Evolutionary conservation across 2,329 filamentous ascomycete species (phyloP).

Genomic region (Stemphylium beticola): DNA sequence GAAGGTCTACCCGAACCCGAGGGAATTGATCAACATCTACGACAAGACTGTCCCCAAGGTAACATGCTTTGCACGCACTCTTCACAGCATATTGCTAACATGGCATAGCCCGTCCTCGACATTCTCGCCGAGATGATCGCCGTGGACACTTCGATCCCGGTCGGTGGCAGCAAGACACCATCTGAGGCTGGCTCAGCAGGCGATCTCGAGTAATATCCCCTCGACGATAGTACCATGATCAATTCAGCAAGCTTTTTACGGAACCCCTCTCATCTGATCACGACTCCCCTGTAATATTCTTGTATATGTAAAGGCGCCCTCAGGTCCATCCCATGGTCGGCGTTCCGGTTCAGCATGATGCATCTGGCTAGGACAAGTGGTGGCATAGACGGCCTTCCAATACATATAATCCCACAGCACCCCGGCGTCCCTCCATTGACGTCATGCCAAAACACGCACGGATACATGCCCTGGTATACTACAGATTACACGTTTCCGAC

Average conservation of each 20-base stretch:
- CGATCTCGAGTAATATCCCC: conserved; percentile 40
- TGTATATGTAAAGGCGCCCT: conserved; percentile 45
- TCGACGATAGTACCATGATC: conserved; percentile 7
- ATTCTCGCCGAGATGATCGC: conserved; percentile 98
- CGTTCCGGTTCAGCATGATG: conserved; percentile 34
- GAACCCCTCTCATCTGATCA: conserved; percentile 26
- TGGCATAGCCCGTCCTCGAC: conserved; percentile 79
- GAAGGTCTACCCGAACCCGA: conserved; percentile 95
- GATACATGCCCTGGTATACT: conserved; percentile 40
- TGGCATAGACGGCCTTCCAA: conserved; percentile 29
- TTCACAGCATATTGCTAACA: conserved; percentile 18
- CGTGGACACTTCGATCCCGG: conserved; percentile 70
- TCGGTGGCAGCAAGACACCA: conserved; percentile 45
- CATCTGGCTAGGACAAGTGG: conserved; percentile 21
- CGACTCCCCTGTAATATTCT: conserved; percentile 41
- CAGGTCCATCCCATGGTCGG: conserved; percentile 29
- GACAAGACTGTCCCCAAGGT: conserved; percentile 99
- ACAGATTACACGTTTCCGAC: conserved; percentile 38
- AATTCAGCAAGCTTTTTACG: conserved; percentile 21
- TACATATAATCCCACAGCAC: conserved; percentile 24
- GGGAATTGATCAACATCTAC: conserved; percentile 94
- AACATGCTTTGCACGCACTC: conserved; percentile 15
- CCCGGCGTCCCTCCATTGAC: conserved; percentile 20
- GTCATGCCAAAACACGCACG: conserved; percentile 24
- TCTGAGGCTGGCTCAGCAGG: conserved; percentile 44